Conservation (phyloP, 495 filamentous ascomycete species). For the Tuber magnatum region DNA sequence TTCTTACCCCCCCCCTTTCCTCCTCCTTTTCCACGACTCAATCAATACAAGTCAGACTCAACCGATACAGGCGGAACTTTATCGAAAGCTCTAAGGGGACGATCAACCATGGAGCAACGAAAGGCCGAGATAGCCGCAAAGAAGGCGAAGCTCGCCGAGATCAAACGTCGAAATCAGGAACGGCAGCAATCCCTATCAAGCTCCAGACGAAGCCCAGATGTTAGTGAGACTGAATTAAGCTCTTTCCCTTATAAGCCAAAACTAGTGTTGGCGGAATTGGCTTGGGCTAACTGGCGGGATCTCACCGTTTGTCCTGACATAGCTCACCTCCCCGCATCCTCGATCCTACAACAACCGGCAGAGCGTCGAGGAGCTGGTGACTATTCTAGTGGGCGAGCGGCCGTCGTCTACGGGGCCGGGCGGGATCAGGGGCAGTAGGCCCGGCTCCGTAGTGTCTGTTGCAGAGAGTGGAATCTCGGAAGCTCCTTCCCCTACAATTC, state of each 20-base stretch:
- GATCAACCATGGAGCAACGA: slow-evolving; percentile 63
- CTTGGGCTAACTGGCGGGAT: not conserved
- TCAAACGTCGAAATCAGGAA: slow-evolving; percentile 65
- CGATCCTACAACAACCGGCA: slow-evolving; percentile 59
- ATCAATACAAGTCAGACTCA: not conserved
- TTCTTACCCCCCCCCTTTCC: not conserved
- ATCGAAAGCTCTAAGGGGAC: not conserved
- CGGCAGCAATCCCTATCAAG: slow-evolving; percentile 34
- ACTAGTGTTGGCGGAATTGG: slow-evolving; percentile 19
- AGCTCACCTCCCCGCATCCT: slow-evolving; percentile 46
- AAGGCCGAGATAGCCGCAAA: slow-evolving; percentile 92
- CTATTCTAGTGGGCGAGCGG: slow-evolving; percentile 67
- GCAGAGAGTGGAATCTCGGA: slow-evolving; percentile 38
- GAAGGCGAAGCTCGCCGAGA: slow-evolving; percentile 86
- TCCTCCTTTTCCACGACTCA: not conserved
- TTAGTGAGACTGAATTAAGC: slow-evolving; percentile 43
- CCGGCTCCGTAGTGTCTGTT: slow-evolving; percentile 63
- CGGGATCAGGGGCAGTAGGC: slow-evolving; percentile 63
- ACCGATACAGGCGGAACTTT: no score
- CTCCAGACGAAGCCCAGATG: slow-evolving; percentile 46
- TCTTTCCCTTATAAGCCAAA: slow-evolving; percentile 21
- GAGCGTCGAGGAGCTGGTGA: slow-evolving; percentile 78
- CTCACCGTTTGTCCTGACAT: not conserved
- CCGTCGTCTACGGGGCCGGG: slow-evolving; percentile 65
- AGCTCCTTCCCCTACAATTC: slow-evolving; percentile 34